Evolutionary conservation across 202 grass and related monocot species (phyloP).

Genomic region (Elaeis oleifera): DNA sequence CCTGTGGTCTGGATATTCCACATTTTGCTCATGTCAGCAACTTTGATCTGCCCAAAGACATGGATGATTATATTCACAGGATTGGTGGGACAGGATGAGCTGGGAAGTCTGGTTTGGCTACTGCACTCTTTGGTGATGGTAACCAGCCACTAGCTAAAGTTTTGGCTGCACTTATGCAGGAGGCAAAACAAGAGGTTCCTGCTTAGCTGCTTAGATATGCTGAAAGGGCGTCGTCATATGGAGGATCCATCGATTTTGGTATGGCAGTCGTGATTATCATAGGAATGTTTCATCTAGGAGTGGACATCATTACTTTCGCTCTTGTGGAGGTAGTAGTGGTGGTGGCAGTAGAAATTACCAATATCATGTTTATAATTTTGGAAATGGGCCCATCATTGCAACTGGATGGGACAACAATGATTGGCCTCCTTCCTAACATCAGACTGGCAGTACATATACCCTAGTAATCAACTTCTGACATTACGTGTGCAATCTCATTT

Average conservation of each 20-base stretch:
- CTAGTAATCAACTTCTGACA: no score
- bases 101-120: slow-evolving; percentile 61
- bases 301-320: not conserved
- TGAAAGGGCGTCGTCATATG: slow-evolving; percentile 9
- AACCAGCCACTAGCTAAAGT: slow-evolving; percentile 52
- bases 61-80: slow-evolving; percentile 71
- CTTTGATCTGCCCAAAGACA: slow-evolving; percentile 67
- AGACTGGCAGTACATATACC: no score
- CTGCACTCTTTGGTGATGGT: slow-evolving; percentile 53
- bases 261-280: slow-evolving; percentile 24
- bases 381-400: slow-evolving; percentile 19
- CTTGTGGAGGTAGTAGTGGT: not conserved
- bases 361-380: slow-evolving; percentile 4
- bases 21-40: slow-evolving; percentile 84
- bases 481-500: no score
- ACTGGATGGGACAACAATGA: slow-evolving; percentile 40
- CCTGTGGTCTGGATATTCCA: slow-evolving; percentile 66
- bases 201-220: slow-evolving; percentile 48
- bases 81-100: slow-evolving; percentile 82
- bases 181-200: slow-evolving; percentile 56
- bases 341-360: slow-evolving; percentile 16
- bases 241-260: slow-evolving; percentile 26
- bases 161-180: slow-evolving; percentile 51
- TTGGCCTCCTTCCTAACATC: no score
- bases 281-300: not conserved